Evolutionary conservation across 345 rosid genomes (phyloP).

Genomic region (Arabis alpina): DNA sequence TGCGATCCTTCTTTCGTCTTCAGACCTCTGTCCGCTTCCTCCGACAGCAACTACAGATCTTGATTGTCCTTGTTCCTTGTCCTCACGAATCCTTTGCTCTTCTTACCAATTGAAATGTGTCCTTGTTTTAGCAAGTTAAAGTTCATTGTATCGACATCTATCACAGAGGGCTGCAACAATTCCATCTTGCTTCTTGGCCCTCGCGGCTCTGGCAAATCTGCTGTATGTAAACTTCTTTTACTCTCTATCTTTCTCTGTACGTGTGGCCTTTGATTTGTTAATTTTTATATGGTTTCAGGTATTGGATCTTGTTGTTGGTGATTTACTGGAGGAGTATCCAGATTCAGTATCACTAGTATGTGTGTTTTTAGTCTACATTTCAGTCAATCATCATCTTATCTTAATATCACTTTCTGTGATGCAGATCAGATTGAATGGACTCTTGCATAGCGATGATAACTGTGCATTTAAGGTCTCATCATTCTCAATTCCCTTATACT

Average conservation of each 20-base stretch:
- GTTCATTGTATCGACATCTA: slow-evolving; percentile 70
- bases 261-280: not conserved
- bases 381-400: not conserved
- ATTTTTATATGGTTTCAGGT: slow-evolving; percentile 49
- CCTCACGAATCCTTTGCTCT: slow-evolving; percentile 1
- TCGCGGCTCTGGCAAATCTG: slow-evolving; percentile 82
- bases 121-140: slow-evolving; percentile 64
- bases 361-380: not conserved
- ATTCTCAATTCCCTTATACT: not conserved
- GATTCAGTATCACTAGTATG: slow-evolving; percentile 78
- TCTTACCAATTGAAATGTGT: not conserved
- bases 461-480: slow-evolving; percentile 75
- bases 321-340: slow-evolving; percentile 67
- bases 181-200: slow-evolving; percentile 94
- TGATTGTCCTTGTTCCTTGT: no score
- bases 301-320: slow-evolving; percentile 79
- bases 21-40: slow-evolving; percentile 58
- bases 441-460: slow-evolving; percentile 80
- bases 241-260: not conserved
- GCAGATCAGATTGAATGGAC: slow-evolving; percentile 91
- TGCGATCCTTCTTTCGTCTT: slow-evolving; percentile 67
- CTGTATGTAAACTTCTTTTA: slow-evolving; percentile 48
- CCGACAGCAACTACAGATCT: slow-evolving; percentile 87
- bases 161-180: slow-evolving; percentile 85
- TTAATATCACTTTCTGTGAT: slow-evolving; percentile 29